These are phyloP conservation scores for Marchantia polymorpha DNA, from an alignment of 225 moss, liverwort and hornwort genomes.

Conservation along the genomic window DNA sequence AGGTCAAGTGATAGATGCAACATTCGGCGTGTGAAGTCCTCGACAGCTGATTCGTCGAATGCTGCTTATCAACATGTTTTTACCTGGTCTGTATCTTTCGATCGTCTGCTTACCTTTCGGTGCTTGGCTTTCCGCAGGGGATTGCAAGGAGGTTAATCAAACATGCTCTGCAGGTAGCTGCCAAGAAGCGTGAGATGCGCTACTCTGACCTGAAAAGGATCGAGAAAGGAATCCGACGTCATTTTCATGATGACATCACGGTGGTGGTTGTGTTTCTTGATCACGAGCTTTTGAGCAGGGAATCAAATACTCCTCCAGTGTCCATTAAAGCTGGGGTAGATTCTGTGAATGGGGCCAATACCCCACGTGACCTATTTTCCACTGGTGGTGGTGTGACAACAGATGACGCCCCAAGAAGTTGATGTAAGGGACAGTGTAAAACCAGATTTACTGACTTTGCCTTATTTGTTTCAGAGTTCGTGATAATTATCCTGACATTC, in stretches of 20 bases:
- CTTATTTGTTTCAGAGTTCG: constrained; percentile 27
- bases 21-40: neutral
- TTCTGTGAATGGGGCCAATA: constrained; percentile 30
- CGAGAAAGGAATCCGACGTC: constrained; percentile 89
- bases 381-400: constrained; percentile 37
- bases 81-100: neutral
- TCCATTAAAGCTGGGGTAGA: constrained; percentile 48
- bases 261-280: constrained; percentile 52
- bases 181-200: constrained; percentile 99
- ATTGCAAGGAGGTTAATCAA: constrained; percentile 84
- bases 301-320: constrained; percentile 31
- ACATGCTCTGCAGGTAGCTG: constrained; percentile 86
- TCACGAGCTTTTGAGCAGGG: constrained; percentile 39
- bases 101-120: neutral
- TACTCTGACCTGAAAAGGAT: constrained; percentile 84
- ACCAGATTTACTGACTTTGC: constrained; percentile 29
- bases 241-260: constrained; percentile 82
- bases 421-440: constrained; percentile 24
- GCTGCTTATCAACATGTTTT: too few species aligned
- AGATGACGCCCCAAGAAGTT: constrained; percentile 41
- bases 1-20: too few species aligned
- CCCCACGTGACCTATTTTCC: constrained; percentile 45
- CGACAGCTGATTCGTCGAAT: too few species aligned
- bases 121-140: constrained; percentile 38
- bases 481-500: constrained; percentile 39